Percentiles rank a stretch among this genome's conserved stretches.
Conservation (phyloP, 257 asterid species). For the Primulina eburnea region DNA sequence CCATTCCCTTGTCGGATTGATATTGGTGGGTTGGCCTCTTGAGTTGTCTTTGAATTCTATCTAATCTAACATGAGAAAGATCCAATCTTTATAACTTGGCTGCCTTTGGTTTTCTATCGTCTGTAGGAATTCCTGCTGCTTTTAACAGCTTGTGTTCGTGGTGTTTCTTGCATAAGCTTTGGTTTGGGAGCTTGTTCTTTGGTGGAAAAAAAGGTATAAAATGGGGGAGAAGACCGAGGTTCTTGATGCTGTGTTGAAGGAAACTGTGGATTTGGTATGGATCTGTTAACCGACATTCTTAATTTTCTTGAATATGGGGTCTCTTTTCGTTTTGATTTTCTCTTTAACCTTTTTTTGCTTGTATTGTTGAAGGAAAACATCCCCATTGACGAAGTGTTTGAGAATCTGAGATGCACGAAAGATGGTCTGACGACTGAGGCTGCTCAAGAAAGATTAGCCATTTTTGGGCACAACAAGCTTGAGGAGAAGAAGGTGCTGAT, state of each 20-base stretch:
- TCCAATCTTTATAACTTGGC: constrained; percentile 31
- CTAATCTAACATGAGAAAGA: constrained; percentile 17
- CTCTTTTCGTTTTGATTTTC: constrained; percentile 13
- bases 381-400: constrained; percentile 93
- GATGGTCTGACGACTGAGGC: constrained; percentile 77
- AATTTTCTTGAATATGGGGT: constrained; percentile 27
- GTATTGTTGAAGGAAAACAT: constrained; percentile 73
- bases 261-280: constrained; percentile 99
- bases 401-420: constrained; percentile 86
- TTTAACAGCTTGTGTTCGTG: constrained; percentile 26
- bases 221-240: constrained; percentile 95
- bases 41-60: constrained; percentile 6
- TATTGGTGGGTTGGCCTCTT: constrained; percentile 52
- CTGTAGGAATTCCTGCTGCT: constrained; percentile 24
- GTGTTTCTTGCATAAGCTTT: constrained; percentile 35
- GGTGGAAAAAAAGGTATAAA: constrained; percentile 17
- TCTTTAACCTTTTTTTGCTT: constrained; percentile 13
- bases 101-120: constrained; percentile 12
- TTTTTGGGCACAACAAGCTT: constrained; percentile 93
- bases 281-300: constrained; percentile 40
- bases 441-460: constrained; percentile 87
- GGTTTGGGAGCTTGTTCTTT: constrained; percentile 29
- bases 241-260: constrained; percentile 94
- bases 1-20: constrained; percentile 54
- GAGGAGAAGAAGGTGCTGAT: constrained; percentile 85